Conservation (phyloP, 768 basidiomycete genomes). For the Tephrocybe sp. region DNA sequence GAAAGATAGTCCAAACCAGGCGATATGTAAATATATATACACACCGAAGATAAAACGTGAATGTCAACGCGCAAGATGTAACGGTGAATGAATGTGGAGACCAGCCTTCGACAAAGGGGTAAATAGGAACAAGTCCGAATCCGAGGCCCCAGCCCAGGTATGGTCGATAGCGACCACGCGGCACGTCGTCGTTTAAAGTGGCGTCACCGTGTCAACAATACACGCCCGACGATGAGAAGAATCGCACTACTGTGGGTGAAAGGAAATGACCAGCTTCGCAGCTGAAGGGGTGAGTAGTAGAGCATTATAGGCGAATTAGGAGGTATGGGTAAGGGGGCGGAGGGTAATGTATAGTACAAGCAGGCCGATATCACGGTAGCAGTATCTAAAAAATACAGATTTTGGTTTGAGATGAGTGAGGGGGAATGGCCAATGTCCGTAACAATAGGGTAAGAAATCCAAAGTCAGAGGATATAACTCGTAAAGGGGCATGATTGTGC, state of each 20-base stretch:
- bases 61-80: slow-evolving; percentile 5
- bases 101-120: slow-evolving; percentile 8
- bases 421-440: slow-evolving; percentile 2
- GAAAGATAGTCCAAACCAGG: neutral
- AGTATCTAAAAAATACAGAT: slow-evolving; percentile 21
- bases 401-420: slow-evolving; percentile 8
- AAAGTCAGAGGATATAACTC: slow-evolving; percentile 6
- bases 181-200: neutral
- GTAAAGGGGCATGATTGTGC: slow-evolving; percentile 7
- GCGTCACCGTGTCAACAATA: slow-evolving; percentile 1
- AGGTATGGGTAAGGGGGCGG: neutral
- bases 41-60: neutral
- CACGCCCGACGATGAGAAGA: slow-evolving; percentile 4
- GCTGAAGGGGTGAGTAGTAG: slow-evolving; percentile 13
- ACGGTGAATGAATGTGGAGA: slow-evolving; percentile 11
- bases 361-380: slow-evolving; percentile 9
- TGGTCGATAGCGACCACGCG: slow-evolving; percentile 1
- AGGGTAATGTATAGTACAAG: slow-evolving; percentile 12
- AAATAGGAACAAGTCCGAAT: neutral
- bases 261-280: slow-evolving; percentile 10
- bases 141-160: slow-evolving; percentile 13
- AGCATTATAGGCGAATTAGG: slow-evolving; percentile 15
- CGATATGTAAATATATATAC: neutral
- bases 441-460: neutral
- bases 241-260: slow-evolving; percentile 12